phyloP scores from a whole-genome alignment of 2,329 filamentous ascomycete genomes.

The Aspergillus caelatus region DNA sequence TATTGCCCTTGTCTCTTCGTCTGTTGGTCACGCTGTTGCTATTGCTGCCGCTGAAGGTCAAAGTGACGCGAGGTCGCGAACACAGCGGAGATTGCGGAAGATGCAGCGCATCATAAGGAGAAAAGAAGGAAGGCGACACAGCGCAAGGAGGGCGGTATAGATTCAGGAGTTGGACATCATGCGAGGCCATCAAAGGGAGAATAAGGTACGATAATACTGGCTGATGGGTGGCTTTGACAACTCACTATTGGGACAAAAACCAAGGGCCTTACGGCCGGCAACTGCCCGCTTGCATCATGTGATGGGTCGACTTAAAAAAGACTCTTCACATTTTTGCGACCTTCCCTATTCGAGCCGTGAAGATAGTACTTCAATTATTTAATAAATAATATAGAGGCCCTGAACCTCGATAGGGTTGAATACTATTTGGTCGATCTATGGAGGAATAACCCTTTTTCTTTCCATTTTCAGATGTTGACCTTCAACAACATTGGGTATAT shows the following conservation, averaged over 20 bases:
- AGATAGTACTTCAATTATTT: neutral
- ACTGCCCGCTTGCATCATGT: conserved; percentile 26
- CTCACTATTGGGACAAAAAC: conserved; percentile 27
- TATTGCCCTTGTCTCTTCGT: conserved; percentile 1
- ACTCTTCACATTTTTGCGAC: neutral
- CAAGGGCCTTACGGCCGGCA: conserved; percentile 15
- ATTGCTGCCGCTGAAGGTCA: conserved; percentile 16
- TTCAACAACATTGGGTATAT: conserved; percentile 3
- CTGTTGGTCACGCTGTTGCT: conserved; percentile 6
- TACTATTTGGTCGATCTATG: conserved; percentile 2
- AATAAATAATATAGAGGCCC: neutral
- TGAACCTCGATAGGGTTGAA: neutral
- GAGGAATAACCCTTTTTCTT: neutral
- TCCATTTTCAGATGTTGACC: neutral
- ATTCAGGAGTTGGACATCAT: conserved; percentile 30
- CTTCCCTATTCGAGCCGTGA: neutral
- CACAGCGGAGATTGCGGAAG: conserved; percentile 28
- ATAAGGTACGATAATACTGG: conserved; percentile 11
- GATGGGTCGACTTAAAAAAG: conserved; percentile 23
- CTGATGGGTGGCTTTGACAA: conserved; percentile 24
- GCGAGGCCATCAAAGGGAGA: conserved; percentile 31
- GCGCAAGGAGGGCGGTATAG: conserved; percentile 26
- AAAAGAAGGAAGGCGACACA: conserved; percentile 20
- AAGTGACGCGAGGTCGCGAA: conserved; percentile 35
- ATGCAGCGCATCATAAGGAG: conserved; percentile 37